Base-by-base conservation (phyloP, 345 rosid species). In the Moricandia moricandioides region DNA sequence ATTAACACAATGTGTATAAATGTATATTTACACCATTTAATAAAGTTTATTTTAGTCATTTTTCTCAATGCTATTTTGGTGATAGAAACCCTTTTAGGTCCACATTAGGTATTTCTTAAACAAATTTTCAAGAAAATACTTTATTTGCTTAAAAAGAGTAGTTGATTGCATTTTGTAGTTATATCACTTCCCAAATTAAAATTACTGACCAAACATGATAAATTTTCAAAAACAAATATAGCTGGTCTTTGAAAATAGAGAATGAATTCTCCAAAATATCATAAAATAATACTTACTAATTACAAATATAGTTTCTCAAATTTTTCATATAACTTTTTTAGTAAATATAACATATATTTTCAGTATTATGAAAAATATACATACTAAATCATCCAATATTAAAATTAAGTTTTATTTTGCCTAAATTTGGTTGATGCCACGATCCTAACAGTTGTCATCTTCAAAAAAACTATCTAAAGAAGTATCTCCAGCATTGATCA, bases 401-500 rank as follows among this genome's bases (percentile, higher is more conserved):
- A 62, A 37, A 35, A 34, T 3, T 21, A 73, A 24, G 4, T 6
- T n/a, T 8, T 13, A 1, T 5, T 26, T 24, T 69, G 31, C 51
- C 76, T 70, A 61, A 33, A 68, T 0, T 16, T 69, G 54, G 79
- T 55, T 47, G 10, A 75, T 6, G 11, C 18, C 26, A 56, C 5
- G 59, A 73, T 5, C 31, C 12, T 3, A 29, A 39, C 43, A 66
- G 17, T 55, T 69, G 79, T 75, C 74, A 69, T 76, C 70, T 69
- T 12, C 39, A 69, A 40, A 39, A 10, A 40, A 11, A 3, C 2
- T 68, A 43, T 60, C 55, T 75, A 63, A 76, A 69, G 79, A 57
- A 62, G 74, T 62, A 74, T 54, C 29, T 71, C 80, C 80, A 77
- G 71, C 76, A 70, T 71, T 70, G 51, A 76, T 26, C 75, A 63